phyloP scores from a whole-genome alignment of 345 rosid species.

The Limnanthes douglasii region DNA sequence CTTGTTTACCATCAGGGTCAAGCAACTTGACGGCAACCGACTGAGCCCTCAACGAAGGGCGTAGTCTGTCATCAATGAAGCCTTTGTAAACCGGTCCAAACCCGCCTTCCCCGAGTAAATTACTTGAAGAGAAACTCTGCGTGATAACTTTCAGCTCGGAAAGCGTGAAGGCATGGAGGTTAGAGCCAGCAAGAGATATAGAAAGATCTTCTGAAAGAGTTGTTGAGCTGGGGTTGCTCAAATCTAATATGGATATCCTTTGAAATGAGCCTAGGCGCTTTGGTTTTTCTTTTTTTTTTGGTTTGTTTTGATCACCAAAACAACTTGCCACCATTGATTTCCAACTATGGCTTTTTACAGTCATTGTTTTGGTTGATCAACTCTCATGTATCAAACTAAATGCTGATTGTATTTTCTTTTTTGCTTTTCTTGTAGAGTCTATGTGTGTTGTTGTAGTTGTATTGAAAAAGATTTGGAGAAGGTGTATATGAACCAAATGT shows the following conservation, averaged over 20 bases:
- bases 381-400: no score
- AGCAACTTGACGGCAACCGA: conserved; percentile 77
- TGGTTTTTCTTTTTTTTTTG: conserved; percentile 22
- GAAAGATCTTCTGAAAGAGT: conserved; percentile 60
- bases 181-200: conserved; percentile 64
- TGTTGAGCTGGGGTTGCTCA: conserved; percentile 45
- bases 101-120: conserved; percentile 82
- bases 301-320: conserved; percentile 18
- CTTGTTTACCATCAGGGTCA: conserved; percentile 71
- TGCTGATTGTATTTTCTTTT: no score
- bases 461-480: no score
- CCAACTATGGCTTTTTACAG: conserved; percentile 40
- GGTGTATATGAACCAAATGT: no score
- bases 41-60: conserved; percentile 61
- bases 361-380: no score
- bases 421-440: no score
- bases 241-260: conserved; percentile 40
- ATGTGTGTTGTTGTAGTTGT: no score
- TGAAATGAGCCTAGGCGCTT: conserved; percentile 35
- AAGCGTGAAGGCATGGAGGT: conserved; percentile 52
- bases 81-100: conserved; percentile 87
- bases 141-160: conserved; percentile 68
- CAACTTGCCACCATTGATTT: conserved; percentile 31
- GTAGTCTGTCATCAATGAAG: conserved; percentile 67
- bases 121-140: conserved; percentile 52